Base-by-base conservation (phyloP, 148 eudicot genomes). In the Fagopyrum esculentum region DNA sequence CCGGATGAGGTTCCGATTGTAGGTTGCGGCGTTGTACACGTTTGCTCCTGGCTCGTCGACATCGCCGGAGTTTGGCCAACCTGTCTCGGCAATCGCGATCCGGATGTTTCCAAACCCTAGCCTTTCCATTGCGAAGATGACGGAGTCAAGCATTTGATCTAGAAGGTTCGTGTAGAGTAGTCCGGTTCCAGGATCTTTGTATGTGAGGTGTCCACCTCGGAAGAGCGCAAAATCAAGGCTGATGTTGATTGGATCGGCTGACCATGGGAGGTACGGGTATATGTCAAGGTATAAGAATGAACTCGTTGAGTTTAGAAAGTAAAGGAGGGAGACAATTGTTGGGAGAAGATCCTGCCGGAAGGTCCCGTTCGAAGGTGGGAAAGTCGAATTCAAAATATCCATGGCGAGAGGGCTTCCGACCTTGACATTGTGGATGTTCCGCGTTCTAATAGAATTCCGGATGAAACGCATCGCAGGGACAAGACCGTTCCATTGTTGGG, bases 331-430 rank as follows among this genome's bases (percentile, higher is more conserved):
- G 35, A 69, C 63, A 71, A 92, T 74, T 43, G 72, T 74, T 7
- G 80, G 60, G 2, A 79, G 43, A 1, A 81, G 80, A 12, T 87
- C 88, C 1, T 72, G 45, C 69, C 86, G 80, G 74, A 93, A 91
- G 3, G 68, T 77, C 7, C 90, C 93, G 29, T 82, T 86, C 0
- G 98, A 93, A 60, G 98, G 98, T 6, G 98, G 98, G 45, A 85
- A 87, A 15, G 86, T 71, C 0, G 85, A 66, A 30, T 79, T 83
- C 76, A 93, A 29, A 1, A 85, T 10, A 22, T 89, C 92, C 91
- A 93, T 91, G 12, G 91, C 98, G n/a, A 91, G 73, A 13, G 98
- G 98, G 4, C 94, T 83, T n/a, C 97, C 89, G 9, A 93, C 75
- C 73, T 93, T 93, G 6, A 93, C 85, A 77, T 91, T 83, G 26